Evolutionary conservation across 768 basidiomycete genomes (phyloP).

Genomic region (Strobilomyces echinocephalus): DNA sequence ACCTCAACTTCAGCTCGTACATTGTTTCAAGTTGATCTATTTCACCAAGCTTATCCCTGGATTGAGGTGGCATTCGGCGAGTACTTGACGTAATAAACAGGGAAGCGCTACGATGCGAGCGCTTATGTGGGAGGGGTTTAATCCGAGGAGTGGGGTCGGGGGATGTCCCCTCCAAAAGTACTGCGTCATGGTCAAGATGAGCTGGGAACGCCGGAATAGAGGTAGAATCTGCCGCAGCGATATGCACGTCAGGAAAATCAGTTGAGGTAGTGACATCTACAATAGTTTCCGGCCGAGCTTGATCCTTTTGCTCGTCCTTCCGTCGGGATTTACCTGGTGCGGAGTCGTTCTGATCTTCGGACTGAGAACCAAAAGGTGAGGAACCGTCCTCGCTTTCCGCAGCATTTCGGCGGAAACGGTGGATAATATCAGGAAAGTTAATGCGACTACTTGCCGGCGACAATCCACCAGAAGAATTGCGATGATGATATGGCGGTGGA

Average conservation of each 20-base stretch:
- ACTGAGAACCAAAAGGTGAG: slow-evolving; percentile 42
- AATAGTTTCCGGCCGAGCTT: slow-evolving; percentile 20
- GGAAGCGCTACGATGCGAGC: slow-evolving; percentile 32
- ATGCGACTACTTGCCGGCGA: slow-evolving; percentile 44
- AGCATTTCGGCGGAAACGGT: slow-evolving; percentile 32
- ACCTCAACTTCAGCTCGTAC: slow-evolving; percentile 43
- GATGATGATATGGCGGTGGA: slow-evolving; percentile 30
- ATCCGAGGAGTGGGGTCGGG: not conserved
- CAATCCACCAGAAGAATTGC: slow-evolving; percentile 26
- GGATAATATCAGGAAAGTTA: slow-evolving; percentile 36
- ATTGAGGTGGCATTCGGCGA: slow-evolving; percentile 30
- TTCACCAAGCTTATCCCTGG: slow-evolving; percentile 42
- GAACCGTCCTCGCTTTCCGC: slow-evolving; percentile 45
- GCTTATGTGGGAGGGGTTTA: not conserved
- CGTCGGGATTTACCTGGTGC: slow-evolving; percentile 14
- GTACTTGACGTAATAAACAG: slow-evolving; percentile 26
- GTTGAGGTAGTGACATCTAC: slow-evolving; percentile 8
- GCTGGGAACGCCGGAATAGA: not conserved
- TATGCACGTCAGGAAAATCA: slow-evolving; percentile 5
- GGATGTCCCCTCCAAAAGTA: not conserved
- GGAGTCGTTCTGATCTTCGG: slow-evolving; percentile 36
- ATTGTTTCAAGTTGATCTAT: slow-evolving; percentile 43
- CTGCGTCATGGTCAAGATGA: slow-evolving; percentile 6
- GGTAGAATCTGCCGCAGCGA: not conserved
- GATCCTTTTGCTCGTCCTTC: slow-evolving; percentile 14